Conservation (phyloP, 2,329 filamentous ascomycete species). For the Chaetothyriales sp. region DNA sequence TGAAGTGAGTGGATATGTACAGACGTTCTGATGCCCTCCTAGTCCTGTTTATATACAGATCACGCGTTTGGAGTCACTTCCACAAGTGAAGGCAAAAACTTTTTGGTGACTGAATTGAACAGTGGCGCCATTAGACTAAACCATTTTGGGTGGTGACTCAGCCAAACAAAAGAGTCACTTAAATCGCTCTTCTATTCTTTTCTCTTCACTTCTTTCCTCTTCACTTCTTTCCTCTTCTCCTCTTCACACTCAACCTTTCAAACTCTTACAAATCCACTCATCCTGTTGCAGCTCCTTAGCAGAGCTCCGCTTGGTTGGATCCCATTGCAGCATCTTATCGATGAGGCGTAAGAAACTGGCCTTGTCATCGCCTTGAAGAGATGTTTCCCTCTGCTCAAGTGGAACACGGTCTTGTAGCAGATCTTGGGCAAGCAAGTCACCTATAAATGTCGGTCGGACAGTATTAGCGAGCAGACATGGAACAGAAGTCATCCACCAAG, state of each 20-base stretch:
- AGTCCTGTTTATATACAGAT: no score
- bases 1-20: slow-evolving; percentile 2
- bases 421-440: slow-evolving; percentile 11
- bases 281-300: not conserved
- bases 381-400: slow-evolving; percentile 18
- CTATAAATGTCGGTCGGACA: not conserved
- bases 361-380: slow-evolving; percentile 20
- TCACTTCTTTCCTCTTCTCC: no score
- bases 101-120: no score
- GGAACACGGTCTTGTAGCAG: slow-evolving; percentile 18
- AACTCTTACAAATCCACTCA: not conserved
- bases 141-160: no score
- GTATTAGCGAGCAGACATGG: not conserved
- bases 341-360: slow-evolving; percentile 21
- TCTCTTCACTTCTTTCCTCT: no score
- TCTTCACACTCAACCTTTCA: not conserved
- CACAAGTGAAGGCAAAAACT: no score
- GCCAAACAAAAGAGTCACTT: no score
- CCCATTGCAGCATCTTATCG: slow-evolving; percentile 26
- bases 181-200: no score
- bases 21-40: no score
- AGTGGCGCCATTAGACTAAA: no score
- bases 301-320: slow-evolving; percentile 8
- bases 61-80: no score
- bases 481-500: not conserved